These are phyloP conservation scores for Anethum foeniculum DNA, from an alignment of 140 eudicot genomes.

Conservation along the genomic window DNA sequence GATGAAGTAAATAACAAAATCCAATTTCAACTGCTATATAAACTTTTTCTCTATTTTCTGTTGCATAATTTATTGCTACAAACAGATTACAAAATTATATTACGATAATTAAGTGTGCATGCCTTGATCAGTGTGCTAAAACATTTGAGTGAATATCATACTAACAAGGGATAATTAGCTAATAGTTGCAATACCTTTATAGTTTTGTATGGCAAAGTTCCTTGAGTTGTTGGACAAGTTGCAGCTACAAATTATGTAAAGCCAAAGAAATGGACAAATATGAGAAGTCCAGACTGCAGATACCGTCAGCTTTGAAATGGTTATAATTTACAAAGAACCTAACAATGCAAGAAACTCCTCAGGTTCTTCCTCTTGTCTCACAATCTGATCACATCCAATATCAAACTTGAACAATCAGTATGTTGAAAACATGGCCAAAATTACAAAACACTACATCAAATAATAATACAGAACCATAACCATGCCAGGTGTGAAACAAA, in stretches of 20 bases:
- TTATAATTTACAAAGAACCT: slow-evolving; percentile 36
- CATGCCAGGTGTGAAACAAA: neutral
- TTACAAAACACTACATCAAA: neutral
- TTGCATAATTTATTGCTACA: neutral
- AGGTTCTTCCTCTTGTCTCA: slow-evolving; percentile 51
- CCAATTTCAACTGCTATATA: neutral
- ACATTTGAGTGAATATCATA: neutral
- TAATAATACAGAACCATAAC: neutral
- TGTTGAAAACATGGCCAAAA: neutral
- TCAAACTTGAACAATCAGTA: slow-evolving; percentile 12
- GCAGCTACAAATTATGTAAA: slow-evolving; percentile 9
- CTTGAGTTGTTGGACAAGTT: slow-evolving; percentile 13
- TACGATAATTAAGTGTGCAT: neutral
- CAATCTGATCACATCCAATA: slow-evolving; percentile 36
- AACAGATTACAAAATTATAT: neutral
- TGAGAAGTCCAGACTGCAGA: slow-evolving; percentile 17
- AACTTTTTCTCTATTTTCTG: neutral
- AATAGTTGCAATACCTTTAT: slow-evolving; percentile 27
- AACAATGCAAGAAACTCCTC: slow-evolving; percentile 39
- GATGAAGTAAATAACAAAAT: neutral
- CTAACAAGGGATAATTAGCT: neutral
- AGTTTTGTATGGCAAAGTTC: slow-evolving; percentile 19
- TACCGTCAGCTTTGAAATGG: slow-evolving; percentile 9
- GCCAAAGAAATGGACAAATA: slow-evolving; percentile 9
- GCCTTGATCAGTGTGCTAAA: neutral